Evolutionary conservation across 73 alveolate species (phyloP).

Genomic region (Tetrahymena borealis): DNA sequence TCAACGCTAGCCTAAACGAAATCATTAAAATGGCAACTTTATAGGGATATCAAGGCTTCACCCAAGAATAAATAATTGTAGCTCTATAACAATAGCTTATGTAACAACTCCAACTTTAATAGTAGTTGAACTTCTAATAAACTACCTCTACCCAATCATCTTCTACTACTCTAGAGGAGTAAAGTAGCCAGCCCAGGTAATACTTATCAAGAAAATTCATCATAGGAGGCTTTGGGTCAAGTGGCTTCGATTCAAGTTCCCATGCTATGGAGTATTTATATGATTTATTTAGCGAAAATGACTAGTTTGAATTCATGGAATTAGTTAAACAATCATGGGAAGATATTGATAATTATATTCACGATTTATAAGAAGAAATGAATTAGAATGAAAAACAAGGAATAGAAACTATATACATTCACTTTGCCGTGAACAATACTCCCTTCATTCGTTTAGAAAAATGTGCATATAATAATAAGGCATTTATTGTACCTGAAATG

Average conservation of each 20-base stretch:
- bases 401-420: not conserved
- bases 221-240: not conserved
- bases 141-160: not conserved
- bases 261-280: not conserved
- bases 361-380: not conserved
- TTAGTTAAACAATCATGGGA: not conserved
- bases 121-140: not conserved
- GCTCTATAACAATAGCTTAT: not conserved
- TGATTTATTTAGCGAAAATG: not conserved
- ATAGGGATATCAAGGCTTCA: not conserved
- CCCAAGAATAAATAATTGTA: not conserved
- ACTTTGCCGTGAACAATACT: not conserved
- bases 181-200: not conserved
- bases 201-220: not conserved
- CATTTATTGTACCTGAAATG: not conserved
- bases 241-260: not conserved
- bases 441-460: not conserved
- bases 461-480: not conserved
- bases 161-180: not conserved
- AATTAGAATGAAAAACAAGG: not conserved
- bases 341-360: not conserved
- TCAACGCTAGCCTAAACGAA: not conserved
- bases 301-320: not conserved
- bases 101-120: not conserved
- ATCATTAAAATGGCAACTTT: not conserved